Conservation (phyloP, 352 stramenopile genomes). For the Pythium insidiosum region DNA sequence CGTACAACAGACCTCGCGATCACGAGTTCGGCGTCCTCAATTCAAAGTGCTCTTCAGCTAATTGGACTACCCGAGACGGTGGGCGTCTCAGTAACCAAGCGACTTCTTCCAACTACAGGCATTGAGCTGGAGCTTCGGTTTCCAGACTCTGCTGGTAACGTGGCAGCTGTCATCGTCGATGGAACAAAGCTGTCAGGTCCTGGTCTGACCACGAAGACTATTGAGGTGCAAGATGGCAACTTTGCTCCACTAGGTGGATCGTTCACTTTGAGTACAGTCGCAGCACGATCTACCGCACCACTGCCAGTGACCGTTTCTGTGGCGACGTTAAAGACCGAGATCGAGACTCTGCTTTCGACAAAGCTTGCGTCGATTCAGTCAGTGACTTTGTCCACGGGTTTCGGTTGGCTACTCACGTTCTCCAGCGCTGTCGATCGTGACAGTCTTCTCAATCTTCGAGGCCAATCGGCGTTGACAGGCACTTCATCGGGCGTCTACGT, state of each 20-base stretch:
- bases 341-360: slow-evolving; percentile 8
- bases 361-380: not conserved
- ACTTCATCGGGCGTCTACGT: slow-evolving; percentile 10
- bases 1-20: not conserved
- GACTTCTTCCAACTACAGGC: not conserved
- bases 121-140: slow-evolving; percentile 12
- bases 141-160: slow-evolving; percentile 13
- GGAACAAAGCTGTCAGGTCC: slow-evolving; percentile 12
- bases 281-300: not conserved
- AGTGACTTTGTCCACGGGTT: slow-evolving; percentile 3
- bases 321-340: slow-evolving; percentile 12
- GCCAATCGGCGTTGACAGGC: slow-evolving; percentile 11
- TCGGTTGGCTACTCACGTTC: slow-evolving; percentile 16
- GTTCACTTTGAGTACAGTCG: slow-evolving; percentile 12
- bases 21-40: not conserved
- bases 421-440: slow-evolving; percentile 2
- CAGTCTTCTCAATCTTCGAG: slow-evolving; percentile 2
- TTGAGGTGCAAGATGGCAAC: slow-evolving; percentile 21
- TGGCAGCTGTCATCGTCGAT: slow-evolving; percentile 13
- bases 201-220: slow-evolving; percentile 5
- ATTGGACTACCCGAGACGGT: slow-evolving; percentile 8
- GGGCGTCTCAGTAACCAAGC: not conserved
- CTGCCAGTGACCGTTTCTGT: slow-evolving; percentile 1
- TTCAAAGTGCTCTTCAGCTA: not conserved
- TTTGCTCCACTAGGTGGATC: slow-evolving; percentile 17